Conservation (phyloP, 345 rosid species). For the thale cress (Arabidopsis thaliana) region TAIR10.1 NC_003070.9:30319501-30320000, state of each 20-base stretch:
- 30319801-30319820: slow-evolving; percentile 79
- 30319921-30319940: slow-evolving; percentile 50
- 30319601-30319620: slow-evolving; percentile 72
- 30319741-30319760: slow-evolving; percentile 68
- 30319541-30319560: slow-evolving; percentile 90
- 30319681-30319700: slow-evolving; percentile 41
- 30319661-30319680: slow-evolving; percentile 25
- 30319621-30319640: background rate
- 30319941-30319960: slow-evolving; percentile 46
- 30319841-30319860: background rate
- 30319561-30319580: slow-evolving; percentile 96
- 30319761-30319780: slow-evolving; percentile 71
- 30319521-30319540: slow-evolving; percentile 86
- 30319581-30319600: slow-evolving; percentile 88
- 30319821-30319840: background rate
- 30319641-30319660: slow-evolving; percentile 8
- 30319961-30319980: slow-evolving; percentile 7
- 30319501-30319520: slow-evolving; percentile 54
- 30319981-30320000: background rate
- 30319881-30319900: slow-evolving; percentile 54
- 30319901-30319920: slow-evolving; percentile 63
- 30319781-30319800: slow-evolving; percentile 69
- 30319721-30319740: slow-evolving; percentile 73
- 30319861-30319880: background rate
- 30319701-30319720: slow-evolving; percentile 87